Percentiles rank a stretch among this genome's conserved stretches.
Evolutionary conservation across 176 grass and related monocot genomes (phyloP).

Genomic region (Saccharum spontaneum): DNA sequence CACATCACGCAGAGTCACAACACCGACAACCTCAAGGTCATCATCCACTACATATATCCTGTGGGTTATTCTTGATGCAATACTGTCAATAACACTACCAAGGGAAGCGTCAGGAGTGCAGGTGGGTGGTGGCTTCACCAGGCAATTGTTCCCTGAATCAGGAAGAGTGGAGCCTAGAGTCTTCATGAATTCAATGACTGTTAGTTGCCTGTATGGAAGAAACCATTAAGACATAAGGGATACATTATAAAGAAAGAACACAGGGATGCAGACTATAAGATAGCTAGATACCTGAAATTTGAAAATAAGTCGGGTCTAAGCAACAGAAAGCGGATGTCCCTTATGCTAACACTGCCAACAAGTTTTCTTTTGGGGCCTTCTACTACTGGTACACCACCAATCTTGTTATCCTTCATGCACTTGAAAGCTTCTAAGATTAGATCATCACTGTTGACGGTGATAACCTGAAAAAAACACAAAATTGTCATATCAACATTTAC

Average conservation of each 20-base stretch:
- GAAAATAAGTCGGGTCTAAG: slow-evolving; percentile 75
- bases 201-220: slow-evolving; percentile 49
- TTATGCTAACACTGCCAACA: slow-evolving; percentile 77
- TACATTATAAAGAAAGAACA: neutral
- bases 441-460: slow-evolving; percentile 75
- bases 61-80: slow-evolving; percentile 79
- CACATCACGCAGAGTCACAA: slow-evolving; percentile 86
- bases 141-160: slow-evolving; percentile 39
- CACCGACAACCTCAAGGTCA: slow-evolving; percentile 54
- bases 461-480: slow-evolving; percentile 63
- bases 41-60: slow-evolving; percentile 76
- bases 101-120: slow-evolving; percentile 56
- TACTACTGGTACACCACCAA: slow-evolving; percentile 79
- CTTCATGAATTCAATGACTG: slow-evolving; percentile 76
- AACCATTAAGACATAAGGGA: neutral
- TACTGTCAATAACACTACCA: slow-evolving; percentile 78
- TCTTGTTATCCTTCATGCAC: slow-evolving; percentile 81
- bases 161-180: slow-evolving; percentile 61
- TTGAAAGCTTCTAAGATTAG: slow-evolving; percentile 85
- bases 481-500: slow-evolving; percentile 12
- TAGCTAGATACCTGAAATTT: slow-evolving; percentile 64
- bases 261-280: neutral
- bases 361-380: slow-evolving; percentile 71
- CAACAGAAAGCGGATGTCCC: slow-evolving; percentile 79
- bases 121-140: slow-evolving; percentile 53